Evolutionary conservation across 176 grass and related monocot genomes (phyloP).

Genomic region (Puccinellia tenuiflora): DNA sequence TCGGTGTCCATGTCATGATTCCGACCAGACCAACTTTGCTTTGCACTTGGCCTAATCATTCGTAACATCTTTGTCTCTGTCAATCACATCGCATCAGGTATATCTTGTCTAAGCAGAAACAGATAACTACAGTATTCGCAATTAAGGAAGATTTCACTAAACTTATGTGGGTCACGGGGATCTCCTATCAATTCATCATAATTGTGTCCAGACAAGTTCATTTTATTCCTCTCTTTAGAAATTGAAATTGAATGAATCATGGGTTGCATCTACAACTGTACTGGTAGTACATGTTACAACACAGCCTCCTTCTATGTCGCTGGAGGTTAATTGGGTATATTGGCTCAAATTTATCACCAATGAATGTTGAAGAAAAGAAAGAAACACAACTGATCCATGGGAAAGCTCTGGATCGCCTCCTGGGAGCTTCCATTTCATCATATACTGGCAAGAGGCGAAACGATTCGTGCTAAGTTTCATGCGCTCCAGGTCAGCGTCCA

Average conservation of each 20-base stretch:
- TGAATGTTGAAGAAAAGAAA: neutral
- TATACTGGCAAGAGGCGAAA: neutral
- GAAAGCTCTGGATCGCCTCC: neutral
- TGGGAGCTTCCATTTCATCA: neutral
- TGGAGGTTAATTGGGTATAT: neutral
- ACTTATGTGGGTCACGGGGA: neutral
- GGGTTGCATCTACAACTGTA: neutral
- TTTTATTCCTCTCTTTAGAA: neutral
- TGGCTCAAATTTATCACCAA: neutral
- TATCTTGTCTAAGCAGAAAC: neutral
- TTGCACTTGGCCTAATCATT: constrained; percentile 4
- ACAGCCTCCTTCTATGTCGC: neutral
- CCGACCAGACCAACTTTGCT: neutral
- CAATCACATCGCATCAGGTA: neutral
- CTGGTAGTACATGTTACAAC: constrained; percentile 16
- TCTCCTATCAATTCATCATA: neutral
- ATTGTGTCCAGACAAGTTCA: neutral
- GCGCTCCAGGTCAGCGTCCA: neutral
- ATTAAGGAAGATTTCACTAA: neutral
- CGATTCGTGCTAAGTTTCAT: neutral
- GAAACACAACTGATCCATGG: neutral
- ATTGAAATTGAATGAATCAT: constrained; percentile 16
- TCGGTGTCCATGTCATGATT: neutral
- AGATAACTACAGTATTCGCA: neutral
- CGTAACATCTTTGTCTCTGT: too few species aligned